phyloP scores from a whole-genome alignment of 2,329 filamentous ascomycete genomes.

The Dothideomycetes sp. region DNA sequence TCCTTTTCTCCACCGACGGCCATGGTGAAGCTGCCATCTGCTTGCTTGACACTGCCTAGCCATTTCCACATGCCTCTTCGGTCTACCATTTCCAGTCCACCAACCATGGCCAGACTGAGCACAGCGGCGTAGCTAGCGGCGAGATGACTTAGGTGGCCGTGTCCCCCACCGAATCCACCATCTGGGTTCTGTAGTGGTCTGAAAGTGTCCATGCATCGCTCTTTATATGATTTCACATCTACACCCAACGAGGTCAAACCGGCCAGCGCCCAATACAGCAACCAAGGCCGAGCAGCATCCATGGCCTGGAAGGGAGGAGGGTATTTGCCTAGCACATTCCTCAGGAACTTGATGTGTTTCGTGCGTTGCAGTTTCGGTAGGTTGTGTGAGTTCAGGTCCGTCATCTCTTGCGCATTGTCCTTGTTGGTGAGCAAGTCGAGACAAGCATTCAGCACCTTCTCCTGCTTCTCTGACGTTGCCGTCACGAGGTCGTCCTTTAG shows the following conservation, averaged over 20 bases:
- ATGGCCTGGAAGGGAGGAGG: slow-evolving; percentile 60
- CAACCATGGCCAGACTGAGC: slow-evolving; percentile 67
- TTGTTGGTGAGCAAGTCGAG: slow-evolving; percentile 52
- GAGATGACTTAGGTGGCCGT: slow-evolving; percentile 79
- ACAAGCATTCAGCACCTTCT: slow-evolving; percentile 56
- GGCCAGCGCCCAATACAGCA: slow-evolving; percentile 83
- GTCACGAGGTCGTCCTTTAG: slow-evolving; percentile 59
- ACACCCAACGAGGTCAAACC: slow-evolving; percentile 67
- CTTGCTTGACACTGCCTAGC: slow-evolving; percentile 76
- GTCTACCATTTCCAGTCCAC: slow-evolving; percentile 66
- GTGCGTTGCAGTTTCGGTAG: slow-evolving; percentile 62
- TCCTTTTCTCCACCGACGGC: slow-evolving; percentile 82
- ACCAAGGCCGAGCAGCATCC: slow-evolving; percentile 86
- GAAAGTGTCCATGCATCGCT: slow-evolving; percentile 58
- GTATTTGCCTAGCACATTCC: slow-evolving; percentile 44
- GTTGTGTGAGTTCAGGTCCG: slow-evolving; percentile 52
- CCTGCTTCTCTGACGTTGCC: slow-evolving; percentile 56
- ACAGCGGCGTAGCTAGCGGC: slow-evolving; percentile 81
- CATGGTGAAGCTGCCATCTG: slow-evolving; percentile 82
- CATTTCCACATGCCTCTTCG: slow-evolving; percentile 82
- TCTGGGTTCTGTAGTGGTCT: slow-evolving; percentile 67
- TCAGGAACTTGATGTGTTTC: slow-evolving; percentile 51
- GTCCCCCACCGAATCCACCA: slow-evolving; percentile 89
- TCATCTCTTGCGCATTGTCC: slow-evolving; percentile 32
- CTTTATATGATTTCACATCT: slow-evolving; percentile 54